phyloP scores from a whole-genome alignment of 768 basidiomycete genomes.

The Lanmaoa pseudosensibilis region DNA sequence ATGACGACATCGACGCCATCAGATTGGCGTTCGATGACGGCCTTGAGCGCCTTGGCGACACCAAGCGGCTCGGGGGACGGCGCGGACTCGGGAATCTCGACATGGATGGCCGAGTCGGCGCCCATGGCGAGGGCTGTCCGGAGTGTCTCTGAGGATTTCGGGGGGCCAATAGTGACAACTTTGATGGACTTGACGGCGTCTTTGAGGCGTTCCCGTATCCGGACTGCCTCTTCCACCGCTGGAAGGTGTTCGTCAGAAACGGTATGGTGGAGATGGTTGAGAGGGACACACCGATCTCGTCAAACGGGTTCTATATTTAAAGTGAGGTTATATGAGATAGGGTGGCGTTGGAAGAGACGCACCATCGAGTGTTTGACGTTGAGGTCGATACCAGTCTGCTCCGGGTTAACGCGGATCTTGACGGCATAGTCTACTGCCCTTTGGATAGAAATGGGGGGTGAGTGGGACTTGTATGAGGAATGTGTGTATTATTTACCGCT shows the following conservation, averaged over 20 bases:
- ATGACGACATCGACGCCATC: conserved; percentile 82
- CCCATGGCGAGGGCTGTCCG: conserved; percentile 98
- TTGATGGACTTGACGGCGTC: conserved; percentile 81
- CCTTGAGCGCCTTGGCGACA: conserved; percentile 82
- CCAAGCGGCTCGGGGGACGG: conserved; percentile 87
- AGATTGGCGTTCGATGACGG: conserved; percentile 64
- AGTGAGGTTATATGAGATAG: background rate
- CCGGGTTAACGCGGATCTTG: conserved; percentile 95
- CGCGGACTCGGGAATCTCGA: conserved; percentile 74
- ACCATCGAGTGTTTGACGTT: conserved; percentile 99
- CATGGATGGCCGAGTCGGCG: conserved; percentile 88
- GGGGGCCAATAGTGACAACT: conserved; percentile 90
- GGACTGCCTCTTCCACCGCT: conserved; percentile 98
- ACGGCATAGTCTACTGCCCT: conserved; percentile 97
- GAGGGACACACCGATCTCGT: conserved; percentile 81
- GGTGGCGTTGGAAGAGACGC: conserved; percentile 22
- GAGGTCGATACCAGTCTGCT: conserved; percentile 93
- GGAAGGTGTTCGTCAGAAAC: background rate
- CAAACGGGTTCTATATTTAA: conserved; percentile 83
- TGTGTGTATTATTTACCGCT: conserved; percentile 51
- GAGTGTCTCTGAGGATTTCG: conserved; percentile 86
- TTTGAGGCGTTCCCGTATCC: conserved; percentile 84
- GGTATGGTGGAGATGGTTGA: background rate
- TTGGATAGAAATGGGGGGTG: background rate
- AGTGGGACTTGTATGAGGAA: background rate